Evolutionary conservation across 1,284 basidiomycete genomes (phyloP), one percentile per base, ranked within the genome.

Genomic region (Trametes pubescens): DNA sequence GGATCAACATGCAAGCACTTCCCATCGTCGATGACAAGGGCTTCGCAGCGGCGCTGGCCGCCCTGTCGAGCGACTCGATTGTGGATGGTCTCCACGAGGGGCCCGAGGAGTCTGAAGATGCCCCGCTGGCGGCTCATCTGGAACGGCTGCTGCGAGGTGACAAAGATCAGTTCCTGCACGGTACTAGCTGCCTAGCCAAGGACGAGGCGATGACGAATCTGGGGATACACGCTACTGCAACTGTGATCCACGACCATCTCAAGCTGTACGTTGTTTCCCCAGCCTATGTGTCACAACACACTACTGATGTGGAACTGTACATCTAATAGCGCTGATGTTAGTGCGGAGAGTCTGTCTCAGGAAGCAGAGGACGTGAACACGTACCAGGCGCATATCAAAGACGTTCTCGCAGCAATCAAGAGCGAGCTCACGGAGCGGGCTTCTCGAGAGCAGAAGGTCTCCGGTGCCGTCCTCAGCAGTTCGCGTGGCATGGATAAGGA

Each of bases 171-270:
- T 44, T 46, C 38, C 18, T 37, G 32, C n/a, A 21, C 14, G 43
- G 55, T 2, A 29, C 26, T 9, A 57, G n/a, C 22, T 14, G 18
- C 21, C 7, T 57, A 21, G 34, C 16, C n/a, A 51, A 51, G 13
- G 55, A 57, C 18, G 55, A 57, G 22, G 46, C 22, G 34, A 11
- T 57, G 18, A 57, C 55, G 13, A 57, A 46, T 13, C 10, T 46
- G 16, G 55, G 55, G 9, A 48, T 57, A 11, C 29, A 44, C 18
- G 44, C 55, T 8, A 57, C 55, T 7, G 55, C 55, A 16, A 40
- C 37, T 8, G 18, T 43, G 13, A 44, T 59, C 11, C 35, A 59
- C 40, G 57, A 59, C 24, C 48, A 49, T 21, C 48, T 57, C 4
- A 47, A 29, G 26, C 32, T 59, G 48, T 59, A 22, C 40, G 48